Evolutionary conservation across 495 filamentous ascomycete species (phyloP).

Genomic region (Aspergillus biplanus): DNA sequence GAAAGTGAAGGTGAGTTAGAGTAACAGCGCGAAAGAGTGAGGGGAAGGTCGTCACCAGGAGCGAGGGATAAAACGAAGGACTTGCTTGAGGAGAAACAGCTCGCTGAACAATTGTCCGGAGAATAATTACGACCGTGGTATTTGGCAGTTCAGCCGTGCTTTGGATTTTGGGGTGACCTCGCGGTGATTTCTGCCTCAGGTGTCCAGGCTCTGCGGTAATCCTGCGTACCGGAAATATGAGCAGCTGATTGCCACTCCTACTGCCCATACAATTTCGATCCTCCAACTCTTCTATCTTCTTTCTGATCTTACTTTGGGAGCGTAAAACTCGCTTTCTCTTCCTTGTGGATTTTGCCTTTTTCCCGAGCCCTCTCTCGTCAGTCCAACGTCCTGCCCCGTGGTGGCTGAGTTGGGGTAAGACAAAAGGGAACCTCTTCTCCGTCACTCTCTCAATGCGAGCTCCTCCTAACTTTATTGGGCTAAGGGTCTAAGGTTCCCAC

Average conservation of each 20-base stretch:
- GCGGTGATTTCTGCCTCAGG: no score
- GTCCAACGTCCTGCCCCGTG: not conserved
- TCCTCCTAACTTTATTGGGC: conserved; percentile 1
- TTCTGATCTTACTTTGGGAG: not conserved
- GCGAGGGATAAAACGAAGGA: conserved; percentile 1
- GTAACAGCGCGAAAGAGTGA: not conserved
- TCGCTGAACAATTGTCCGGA: not conserved
- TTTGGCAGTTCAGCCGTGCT: no score
- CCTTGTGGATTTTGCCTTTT: not conserved
- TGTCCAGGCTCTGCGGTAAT: no score
- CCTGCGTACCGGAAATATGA: no score
- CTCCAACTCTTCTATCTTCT: no score
- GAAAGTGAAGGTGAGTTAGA: not conserved
- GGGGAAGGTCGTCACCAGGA: not conserved
- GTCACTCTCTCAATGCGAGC: not conserved
- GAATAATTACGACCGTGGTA: not conserved
- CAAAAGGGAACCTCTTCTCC: not conserved
- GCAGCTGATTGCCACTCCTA: no score
- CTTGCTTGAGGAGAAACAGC: not conserved
- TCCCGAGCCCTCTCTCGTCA: not conserved
- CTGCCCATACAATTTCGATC: no score
- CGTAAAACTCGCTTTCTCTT: not conserved
- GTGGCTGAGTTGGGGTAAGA: conserved; percentile 1
- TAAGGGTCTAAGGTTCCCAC: not conserved
- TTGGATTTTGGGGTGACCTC: no score